Conservation (phyloP, 2,329 filamentous ascomycete genomes). For the Sarocladium brachiariae region DNA sequence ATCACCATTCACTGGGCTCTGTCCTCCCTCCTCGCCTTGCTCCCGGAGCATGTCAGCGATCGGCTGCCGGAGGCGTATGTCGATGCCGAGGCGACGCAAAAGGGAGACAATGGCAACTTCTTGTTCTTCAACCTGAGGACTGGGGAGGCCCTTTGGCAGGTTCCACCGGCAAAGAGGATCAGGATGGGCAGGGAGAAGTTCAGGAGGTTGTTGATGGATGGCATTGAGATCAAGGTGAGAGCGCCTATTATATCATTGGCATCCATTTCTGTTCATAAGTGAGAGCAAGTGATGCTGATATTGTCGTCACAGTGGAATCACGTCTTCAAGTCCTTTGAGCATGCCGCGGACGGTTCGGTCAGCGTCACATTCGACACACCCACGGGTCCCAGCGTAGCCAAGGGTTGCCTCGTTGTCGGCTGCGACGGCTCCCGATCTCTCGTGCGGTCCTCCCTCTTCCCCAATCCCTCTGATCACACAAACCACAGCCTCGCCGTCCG, state of each 20-base stretch:
- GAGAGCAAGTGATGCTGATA: not conserved
- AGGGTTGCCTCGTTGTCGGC: conserved; percentile 5
- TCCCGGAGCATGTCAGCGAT: conserved; percentile 3
- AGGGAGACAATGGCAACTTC: conserved; percentile 9
- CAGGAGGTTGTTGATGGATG: conserved; percentile 1
- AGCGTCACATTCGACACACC: not conserved
- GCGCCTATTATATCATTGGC: no score
- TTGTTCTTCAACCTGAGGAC: conserved; percentile 9
- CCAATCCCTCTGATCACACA: not conserved
- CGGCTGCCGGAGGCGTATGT: conserved; percentile 7
- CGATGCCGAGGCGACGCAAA: conserved; percentile 6
- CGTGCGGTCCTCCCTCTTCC: not conserved
- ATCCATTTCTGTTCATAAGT: no score
- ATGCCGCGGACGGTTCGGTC: not conserved
- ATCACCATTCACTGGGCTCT: conserved; percentile 5
- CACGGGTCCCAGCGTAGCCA: not conserved
- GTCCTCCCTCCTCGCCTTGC: not conserved
- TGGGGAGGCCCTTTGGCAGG: conserved; percentile 5
- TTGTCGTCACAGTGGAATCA: not conserved
- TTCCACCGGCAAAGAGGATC: conserved; percentile 5
- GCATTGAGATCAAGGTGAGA: not conserved
- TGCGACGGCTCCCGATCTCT: conserved; percentile 4
- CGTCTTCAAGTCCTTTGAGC: not conserved
- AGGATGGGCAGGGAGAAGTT: conserved; percentile 9
- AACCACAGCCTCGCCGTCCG: not conserved